Conservation (phyloP, 2,329 filamentous ascomycete genomes). For the Thermothelomyces thermophilus region DNA sequence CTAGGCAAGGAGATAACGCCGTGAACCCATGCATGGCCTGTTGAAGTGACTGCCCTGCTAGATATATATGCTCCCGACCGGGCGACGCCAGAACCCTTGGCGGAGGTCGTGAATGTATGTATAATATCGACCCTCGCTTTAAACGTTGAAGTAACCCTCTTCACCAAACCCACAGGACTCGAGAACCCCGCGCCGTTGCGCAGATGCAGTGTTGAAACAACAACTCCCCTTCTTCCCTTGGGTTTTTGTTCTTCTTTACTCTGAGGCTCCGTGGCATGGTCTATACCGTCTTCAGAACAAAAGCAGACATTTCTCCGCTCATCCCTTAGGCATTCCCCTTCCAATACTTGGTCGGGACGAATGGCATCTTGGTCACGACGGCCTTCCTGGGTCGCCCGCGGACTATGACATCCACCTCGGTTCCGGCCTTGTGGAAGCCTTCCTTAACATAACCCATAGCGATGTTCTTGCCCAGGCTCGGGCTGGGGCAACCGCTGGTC, state of each 20-base stretch:
- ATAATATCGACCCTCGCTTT: neutral
- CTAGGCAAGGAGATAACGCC: neutral
- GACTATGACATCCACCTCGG: constrained; percentile 70
- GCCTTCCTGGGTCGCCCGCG: constrained; percentile 70
- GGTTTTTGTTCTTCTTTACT: neutral
- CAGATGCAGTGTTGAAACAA: constrained; percentile 20
- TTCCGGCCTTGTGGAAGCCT: constrained; percentile 76
- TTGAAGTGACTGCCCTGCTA: constrained; percentile 4
- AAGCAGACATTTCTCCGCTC: neutral
- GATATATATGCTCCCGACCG: neutral
- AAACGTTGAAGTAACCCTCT: constrained; percentile 13
- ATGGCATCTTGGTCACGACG: constrained; percentile 81
- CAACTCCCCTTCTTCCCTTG: neutral
- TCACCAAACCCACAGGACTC: neutral
- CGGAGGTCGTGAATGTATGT: neutral
- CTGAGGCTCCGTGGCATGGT: too few relatives aligned
- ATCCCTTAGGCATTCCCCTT: constrained; percentile 33
- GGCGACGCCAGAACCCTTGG: neutral
- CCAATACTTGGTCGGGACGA: constrained; percentile 73
- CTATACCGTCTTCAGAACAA: neutral
- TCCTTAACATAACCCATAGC: constrained; percentile 90
- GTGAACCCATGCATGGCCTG: neutral
- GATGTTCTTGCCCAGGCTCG: constrained; percentile 81
- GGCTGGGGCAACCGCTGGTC: constrained; percentile 86
- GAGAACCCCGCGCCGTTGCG: constrained; percentile 3